phyloP scores from a whole-genome alignment of 2,329 filamentous ascomycete species.

The Beauveria sp. region DNA sequence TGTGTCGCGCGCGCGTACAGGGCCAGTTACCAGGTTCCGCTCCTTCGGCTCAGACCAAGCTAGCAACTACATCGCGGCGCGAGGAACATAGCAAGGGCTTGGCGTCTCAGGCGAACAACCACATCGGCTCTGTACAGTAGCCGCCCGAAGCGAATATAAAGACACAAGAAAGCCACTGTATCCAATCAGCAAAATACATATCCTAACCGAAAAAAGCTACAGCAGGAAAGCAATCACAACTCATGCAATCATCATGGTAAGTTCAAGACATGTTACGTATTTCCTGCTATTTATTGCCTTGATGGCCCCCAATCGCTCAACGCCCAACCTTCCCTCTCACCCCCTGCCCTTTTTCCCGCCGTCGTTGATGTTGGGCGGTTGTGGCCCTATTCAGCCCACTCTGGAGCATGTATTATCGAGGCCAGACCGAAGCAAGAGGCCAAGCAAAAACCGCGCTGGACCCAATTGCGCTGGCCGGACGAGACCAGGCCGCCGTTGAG shows the following conservation, averaged over 20 bases:
- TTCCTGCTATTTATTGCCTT: neutral
- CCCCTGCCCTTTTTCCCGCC: neutral
- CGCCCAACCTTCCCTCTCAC: neutral
- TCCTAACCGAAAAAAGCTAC: neutral
- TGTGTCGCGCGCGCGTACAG: conserved; percentile 7
- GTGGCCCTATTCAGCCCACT: neutral
- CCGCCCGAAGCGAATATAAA: conserved; percentile 6
- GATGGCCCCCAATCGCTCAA: neutral
- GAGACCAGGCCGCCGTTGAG: neutral
- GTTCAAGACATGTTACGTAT: neutral
- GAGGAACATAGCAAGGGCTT: neutral
- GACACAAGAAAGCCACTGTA: neutral
- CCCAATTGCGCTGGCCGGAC: neutral
- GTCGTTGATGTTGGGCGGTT: neutral
- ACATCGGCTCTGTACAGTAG: neutral
- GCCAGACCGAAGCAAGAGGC: neutral
- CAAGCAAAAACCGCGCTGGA: neutral
- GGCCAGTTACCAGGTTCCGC: neutral
- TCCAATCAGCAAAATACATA: neutral
- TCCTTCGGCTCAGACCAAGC: neutral
- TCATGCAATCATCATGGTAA: conserved; percentile 7
- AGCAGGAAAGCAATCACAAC: neutral
- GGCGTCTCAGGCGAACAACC: neutral
- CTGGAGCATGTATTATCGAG: neutral
- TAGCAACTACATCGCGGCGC: neutral